Percentiles rank a stretch among this genome's conserved stretches.
These are phyloP conservation scores for Phytopythium delawarense DNA, from an alignment of 352 stramenopile genomes.

Conservation along the genomic window DNA sequence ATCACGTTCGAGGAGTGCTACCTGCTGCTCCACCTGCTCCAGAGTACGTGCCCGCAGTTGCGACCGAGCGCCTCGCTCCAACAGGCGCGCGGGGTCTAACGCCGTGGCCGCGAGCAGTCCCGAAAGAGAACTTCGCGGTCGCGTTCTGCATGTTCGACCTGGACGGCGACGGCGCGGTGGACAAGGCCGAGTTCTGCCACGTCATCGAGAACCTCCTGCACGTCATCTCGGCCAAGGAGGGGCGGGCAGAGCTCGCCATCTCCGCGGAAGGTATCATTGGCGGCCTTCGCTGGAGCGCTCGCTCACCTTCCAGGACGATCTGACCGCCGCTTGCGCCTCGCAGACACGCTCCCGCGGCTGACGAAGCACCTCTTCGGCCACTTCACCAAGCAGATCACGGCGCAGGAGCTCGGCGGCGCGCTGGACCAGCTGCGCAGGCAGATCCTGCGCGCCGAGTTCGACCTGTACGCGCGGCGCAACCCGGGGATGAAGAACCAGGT, in stretches of 20 bases:
- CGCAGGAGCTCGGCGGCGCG: conserved; percentile 41
- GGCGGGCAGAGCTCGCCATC: conserved; percentile 13
- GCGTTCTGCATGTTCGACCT: conserved; percentile 82
- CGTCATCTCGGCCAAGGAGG: conserved; percentile 28
- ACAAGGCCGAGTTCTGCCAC: conserved; percentile 70
- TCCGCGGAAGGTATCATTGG: conserved; percentile 22
- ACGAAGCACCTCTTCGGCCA: conserved; percentile 63
- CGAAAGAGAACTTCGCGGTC: conserved; percentile 71
- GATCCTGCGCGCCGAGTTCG: conserved; percentile 66
- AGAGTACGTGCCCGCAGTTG: conserved; percentile 35
- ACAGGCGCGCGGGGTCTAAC: not conserved
- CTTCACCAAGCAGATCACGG: conserved; percentile 53
- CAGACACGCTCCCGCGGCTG: conserved; percentile 41
- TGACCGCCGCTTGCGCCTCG: conserved; percentile 1
- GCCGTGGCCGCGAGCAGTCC: conserved; percentile 30
- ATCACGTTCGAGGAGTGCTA: conserved; percentile 84
- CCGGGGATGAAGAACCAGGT: conserved; percentile 30
- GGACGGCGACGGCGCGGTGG: conserved; percentile 64
- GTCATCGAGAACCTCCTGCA: conserved; percentile 65
- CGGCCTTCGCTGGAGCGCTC: not conserved
- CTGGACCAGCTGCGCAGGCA: conserved; percentile 53
- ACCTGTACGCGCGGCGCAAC: conserved; percentile 56
- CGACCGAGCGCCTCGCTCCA: no score
- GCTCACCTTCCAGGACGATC: not conserved
- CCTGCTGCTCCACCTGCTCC: conserved; percentile 68